These are phyloP conservation scores for Hygrocybe punicea DNA, from an alignment of 768 basidiomycete species.

Conservation along the genomic window DNA sequence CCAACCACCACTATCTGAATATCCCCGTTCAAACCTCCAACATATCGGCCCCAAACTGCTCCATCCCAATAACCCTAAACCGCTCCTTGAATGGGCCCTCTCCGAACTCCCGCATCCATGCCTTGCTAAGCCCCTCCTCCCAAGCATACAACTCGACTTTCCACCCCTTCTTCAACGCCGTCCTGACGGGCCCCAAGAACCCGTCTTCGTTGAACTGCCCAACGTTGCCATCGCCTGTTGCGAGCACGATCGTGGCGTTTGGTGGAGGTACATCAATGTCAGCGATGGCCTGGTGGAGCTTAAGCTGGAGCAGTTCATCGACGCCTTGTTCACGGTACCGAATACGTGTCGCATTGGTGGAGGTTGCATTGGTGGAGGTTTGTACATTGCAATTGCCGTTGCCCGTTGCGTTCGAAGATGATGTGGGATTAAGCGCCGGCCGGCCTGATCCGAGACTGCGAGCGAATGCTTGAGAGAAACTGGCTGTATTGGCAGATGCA, in stretches of 20 bases:
- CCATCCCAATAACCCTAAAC: slow-evolving; percentile 61
- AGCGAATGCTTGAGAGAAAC: slow-evolving; percentile 25
- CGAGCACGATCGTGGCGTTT: slow-evolving; percentile 80
- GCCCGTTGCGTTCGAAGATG: slow-evolving; percentile 8
- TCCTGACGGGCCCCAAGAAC: slow-evolving; percentile 82
- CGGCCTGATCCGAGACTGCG: slow-evolving; percentile 16
- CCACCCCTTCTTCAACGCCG: slow-evolving; percentile 88
- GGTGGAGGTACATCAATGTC: slow-evolving; percentile 58
- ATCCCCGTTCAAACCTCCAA: slow-evolving; percentile 36
- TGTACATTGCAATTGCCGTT: slow-evolving; percentile 13
- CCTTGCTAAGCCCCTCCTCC: slow-evolving; percentile 75
- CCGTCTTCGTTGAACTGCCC: slow-evolving; percentile 93
- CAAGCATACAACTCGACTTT: slow-evolving; percentile 92
- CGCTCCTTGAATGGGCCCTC: slow-evolving; percentile 40
- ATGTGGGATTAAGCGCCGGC: background rate
- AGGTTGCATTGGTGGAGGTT: slow-evolving; percentile 18
- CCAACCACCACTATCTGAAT: no score
- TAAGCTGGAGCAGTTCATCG: slow-evolving; percentile 90
- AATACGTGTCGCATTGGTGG: slow-evolving; percentile 34
- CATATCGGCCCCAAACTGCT: slow-evolving; percentile 60
- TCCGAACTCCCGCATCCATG: slow-evolving; percentile 75
- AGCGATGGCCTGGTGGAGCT: slow-evolving; percentile 82
- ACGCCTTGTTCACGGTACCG: slow-evolving; percentile 90
- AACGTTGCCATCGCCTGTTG: slow-evolving; percentile 90
- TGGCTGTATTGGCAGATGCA: slow-evolving; percentile 25